These are phyloP conservation scores for Smallanthus sonchifolius DNA, from an alignment of 129 eudicot species.

Conservation along the genomic window DNA sequence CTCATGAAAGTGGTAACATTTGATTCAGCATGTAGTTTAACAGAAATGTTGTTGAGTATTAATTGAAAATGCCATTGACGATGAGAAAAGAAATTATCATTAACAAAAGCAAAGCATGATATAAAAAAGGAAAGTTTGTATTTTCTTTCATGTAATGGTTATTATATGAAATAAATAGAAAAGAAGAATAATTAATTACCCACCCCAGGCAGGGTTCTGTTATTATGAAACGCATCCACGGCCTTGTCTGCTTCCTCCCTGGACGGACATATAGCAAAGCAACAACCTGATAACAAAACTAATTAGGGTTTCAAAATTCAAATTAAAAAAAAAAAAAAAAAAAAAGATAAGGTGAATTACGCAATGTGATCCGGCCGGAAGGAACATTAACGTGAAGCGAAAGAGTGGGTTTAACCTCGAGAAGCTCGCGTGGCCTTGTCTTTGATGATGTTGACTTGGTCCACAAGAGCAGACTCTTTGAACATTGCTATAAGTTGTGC, in stretches of 20 bases:
- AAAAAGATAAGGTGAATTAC: conserved; percentile 26
- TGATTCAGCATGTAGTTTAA: not conserved
- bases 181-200: conserved; percentile 26
- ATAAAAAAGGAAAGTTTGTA: too few species aligned
- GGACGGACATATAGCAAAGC: conserved; percentile 86
- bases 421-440: conserved; percentile 92
- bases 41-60: not conserved
- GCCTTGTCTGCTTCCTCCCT: conserved; percentile 96
- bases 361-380: conserved; percentile 47
- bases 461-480: conserved; percentile 69
- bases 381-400: not conserved
- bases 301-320: conserved; percentile 34
- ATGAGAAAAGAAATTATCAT: not conserved
- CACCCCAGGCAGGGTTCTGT: conserved; percentile 91
- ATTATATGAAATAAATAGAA: conserved; percentile 1
- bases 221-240: conserved; percentile 75
- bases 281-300: conserved; percentile 60
- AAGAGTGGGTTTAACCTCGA: conserved; percentile 51
- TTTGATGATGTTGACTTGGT: conserved; percentile 95
- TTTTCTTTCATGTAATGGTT: conserved; percentile 16
- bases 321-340: not conserved
- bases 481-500: conserved; percentile 69
- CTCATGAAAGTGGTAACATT: not conserved
- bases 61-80: conserved; percentile 1
- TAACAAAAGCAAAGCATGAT: too few species aligned